A percentile compares a stretch with the other conserved stretches of the same genome.
Conservation (phyloP, 176 grass and related monocot species). For the Oryza longistaminata region DNA sequence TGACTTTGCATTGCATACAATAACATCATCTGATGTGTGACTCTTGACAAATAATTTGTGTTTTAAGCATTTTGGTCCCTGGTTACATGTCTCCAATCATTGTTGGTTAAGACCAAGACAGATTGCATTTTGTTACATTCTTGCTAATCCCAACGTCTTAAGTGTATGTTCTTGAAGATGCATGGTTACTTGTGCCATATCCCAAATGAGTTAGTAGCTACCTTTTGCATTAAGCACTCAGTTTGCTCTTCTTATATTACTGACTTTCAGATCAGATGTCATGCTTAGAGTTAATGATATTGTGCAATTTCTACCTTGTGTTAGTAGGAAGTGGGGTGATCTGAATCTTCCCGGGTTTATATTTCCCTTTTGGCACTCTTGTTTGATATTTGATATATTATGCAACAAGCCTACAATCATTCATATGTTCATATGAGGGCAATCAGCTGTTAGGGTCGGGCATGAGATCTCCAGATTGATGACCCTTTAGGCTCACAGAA, state of each 20-base stretch:
- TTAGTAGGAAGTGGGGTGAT: neutral
- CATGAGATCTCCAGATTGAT: constrained; percentile 17
- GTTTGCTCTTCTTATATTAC: neutral
- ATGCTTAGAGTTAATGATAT: neutral
- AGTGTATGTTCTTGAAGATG: neutral
- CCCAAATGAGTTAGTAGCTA: neutral
- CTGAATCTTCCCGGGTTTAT: neutral
- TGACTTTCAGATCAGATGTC: neutral
- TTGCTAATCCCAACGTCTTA: neutral
- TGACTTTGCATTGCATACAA: constrained; percentile 31
- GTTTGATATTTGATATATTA: neutral
- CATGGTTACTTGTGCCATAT: no score
- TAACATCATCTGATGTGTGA: constrained; percentile 13
- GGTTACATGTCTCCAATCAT: constrained; percentile 28
- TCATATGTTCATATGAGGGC: neutral
- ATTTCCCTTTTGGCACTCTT: neutral
- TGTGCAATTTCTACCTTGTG: neutral
- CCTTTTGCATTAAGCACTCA: neutral
- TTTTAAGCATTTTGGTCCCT: constrained; percentile 15
- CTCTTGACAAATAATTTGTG: neutral
- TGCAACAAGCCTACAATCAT: constrained; percentile 1
- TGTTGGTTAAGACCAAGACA: neutral
- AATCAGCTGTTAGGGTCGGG: constrained; percentile 14
- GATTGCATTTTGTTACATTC: neutral
- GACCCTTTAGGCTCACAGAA: constrained; percentile 47